Base-by-base conservation (phyloP, 179 eudicot species). In the Amaranthus tricolor region DNA sequence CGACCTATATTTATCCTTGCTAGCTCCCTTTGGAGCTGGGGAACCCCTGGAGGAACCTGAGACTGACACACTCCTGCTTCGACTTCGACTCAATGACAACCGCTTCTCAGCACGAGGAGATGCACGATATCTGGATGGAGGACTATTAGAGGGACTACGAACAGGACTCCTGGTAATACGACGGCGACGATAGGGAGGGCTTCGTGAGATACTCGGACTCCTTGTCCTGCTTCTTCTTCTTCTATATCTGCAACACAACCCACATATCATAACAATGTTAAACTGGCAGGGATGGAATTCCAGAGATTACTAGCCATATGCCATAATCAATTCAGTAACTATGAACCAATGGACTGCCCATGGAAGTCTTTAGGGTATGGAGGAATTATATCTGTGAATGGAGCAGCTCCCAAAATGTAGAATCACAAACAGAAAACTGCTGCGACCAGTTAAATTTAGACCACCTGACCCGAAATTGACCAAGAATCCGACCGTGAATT, bases 131-230 rank as follows among this genome's bases (percentile, higher is more conserved):
- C 95, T 80, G 52, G 91, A 80, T 15, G 83, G 78, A 64, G 76
- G 88, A 40, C 82, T 73, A 2, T 96, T 97, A 63, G 94, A 84
- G 52, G 86, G 90, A 59, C 89, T 86, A 48, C 86, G 91, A 40
- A 80, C 77, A 9, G 95, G 95, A 69, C 87, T 88, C 58, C 84
- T 90, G 77, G 87, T 88, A 62, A 83, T 86, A 24, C 85, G 89
- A 12, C 91, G 89, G 40, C 73, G 76, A 44, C 96, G 97, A 64
- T 88, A 83, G 10, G 95, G 95, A 45, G 98, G 99, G 69, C 98
- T 95, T 66, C 89, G 82, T 40, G 97, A 90, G 17, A 75, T 71
- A 61, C 86, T 87, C 5, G 85, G 94, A 52, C 96, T 92, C 68
- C 90, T 83, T 66, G 89, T 83, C 85, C 90, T 83, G 86, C 96